Evolutionary conservation across 2,329 filamentous ascomycete species (phyloP).

Genomic region (Scytalidium sp.): DNA sequence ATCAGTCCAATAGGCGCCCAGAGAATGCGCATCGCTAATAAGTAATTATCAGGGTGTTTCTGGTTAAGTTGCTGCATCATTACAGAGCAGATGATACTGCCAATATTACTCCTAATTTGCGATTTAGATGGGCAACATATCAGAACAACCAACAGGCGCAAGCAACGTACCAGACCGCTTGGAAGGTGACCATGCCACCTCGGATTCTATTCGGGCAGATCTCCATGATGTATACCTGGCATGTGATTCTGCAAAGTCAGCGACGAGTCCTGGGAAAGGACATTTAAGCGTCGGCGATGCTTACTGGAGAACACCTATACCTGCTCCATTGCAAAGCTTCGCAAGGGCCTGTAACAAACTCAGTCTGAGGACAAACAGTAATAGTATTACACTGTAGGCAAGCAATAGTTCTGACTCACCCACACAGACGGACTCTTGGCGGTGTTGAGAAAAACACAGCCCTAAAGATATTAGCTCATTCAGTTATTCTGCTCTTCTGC

Average conservation of each 20-base stretch:
- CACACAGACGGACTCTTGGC: background rate
- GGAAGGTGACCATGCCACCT: constrained; percentile 4
- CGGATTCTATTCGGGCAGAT: constrained; percentile 5
- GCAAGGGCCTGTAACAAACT: background rate
- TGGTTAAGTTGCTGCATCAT: constrained; percentile 1
- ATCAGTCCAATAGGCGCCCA: constrained; percentile 2
- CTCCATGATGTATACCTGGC: constrained; percentile 6
- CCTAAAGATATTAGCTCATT: background rate
- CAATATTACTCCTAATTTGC: background rate
- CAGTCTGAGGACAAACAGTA: background rate
- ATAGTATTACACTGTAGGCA: too few species aligned
- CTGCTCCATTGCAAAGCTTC: background rate
- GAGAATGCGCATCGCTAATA: constrained; percentile 4
- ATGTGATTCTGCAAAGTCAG: constrained; percentile 1
- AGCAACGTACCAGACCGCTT: constrained; percentile 2
- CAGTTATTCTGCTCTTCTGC: background rate
- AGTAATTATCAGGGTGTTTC: constrained; percentile 3
- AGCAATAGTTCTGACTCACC: background rate
- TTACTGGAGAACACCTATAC: background rate
- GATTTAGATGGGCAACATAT: background rate
- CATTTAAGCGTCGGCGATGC: background rate
- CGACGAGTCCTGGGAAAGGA: background rate
- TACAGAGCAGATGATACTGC: background rate
- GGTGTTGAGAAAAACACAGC: background rate
- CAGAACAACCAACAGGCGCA: background rate